Percentiles rank a stretch among this genome's conserved stretches.
Conservation (phyloP, 2,329 filamentous ascomycete species). For the Helminthosporium solani region DNA sequence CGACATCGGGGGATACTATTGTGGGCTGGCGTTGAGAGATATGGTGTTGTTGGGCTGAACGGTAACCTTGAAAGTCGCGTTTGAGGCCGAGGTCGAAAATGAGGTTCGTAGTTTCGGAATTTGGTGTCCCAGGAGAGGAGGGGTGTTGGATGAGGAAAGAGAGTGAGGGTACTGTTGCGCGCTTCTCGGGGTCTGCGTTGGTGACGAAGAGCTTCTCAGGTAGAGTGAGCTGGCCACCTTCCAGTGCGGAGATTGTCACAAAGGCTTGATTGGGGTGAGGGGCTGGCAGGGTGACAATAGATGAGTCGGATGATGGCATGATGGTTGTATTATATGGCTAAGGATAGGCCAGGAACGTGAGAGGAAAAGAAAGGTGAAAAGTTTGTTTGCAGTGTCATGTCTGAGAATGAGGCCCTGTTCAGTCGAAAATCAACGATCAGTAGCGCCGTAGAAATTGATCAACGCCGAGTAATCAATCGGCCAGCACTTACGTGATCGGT, state of each 20-base stretch:
- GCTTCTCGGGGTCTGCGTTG: constrained; percentile 45
- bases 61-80: constrained; percentile 48
- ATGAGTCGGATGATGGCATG: constrained; percentile 7
- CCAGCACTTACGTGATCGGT: too few species aligned
- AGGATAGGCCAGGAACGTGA: background rate
- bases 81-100: constrained; percentile 59
- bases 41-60: constrained; percentile 47
- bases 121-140: constrained; percentile 15
- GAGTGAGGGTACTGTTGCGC: constrained; percentile 54
- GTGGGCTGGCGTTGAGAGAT: constrained; percentile 50
- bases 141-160: constrained; percentile 55
- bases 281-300: constrained; percentile 23
- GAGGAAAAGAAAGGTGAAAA: background rate
- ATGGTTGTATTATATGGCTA: background rate
- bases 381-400: background rate
- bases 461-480: too few species aligned
- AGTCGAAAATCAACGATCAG: too few species aligned
- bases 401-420: too few species aligned
- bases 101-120: constrained; percentile 38
- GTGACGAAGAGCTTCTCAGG: constrained; percentile 51
- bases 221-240: constrained; percentile 46
- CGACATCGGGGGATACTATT: constrained; percentile 48
- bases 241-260: constrained; percentile 34
- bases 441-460: too few species aligned
- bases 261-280: constrained; percentile 24